These are phyloP conservation scores for Penicillium flavigenum DNA, from an alignment of 495 filamentous ascomycete species.

Conservation along the genomic window DNA sequence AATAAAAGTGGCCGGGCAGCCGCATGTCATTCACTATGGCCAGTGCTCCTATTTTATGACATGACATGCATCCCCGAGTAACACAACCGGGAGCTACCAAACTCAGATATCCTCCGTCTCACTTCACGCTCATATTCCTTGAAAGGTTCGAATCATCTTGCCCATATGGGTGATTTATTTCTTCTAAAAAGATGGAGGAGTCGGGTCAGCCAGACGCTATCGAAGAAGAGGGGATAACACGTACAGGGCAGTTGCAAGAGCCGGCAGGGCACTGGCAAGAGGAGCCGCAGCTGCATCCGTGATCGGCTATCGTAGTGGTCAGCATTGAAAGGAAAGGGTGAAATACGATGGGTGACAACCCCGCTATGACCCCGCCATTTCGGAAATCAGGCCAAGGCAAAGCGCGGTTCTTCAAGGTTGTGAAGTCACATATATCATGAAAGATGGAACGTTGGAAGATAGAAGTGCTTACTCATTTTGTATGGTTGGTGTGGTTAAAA, in stretches of 20 bases:
- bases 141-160: background rate
- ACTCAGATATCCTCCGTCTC: conserved; percentile 1
- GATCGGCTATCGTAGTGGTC: conserved; percentile 34
- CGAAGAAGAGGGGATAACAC: conserved; percentile 11
- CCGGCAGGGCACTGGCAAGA: conserved; percentile 51
- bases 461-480: conserved; percentile 29
- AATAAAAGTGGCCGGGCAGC: conserved; percentile 26
- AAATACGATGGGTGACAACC: conserved; percentile 18
- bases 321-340: conserved; percentile 16
- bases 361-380: conserved; percentile 32
- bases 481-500: conserved; percentile 4
- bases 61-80: conserved; percentile 4
- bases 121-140: background rate
- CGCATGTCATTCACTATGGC: conserved; percentile 13
- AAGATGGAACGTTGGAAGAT: background rate
- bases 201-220: conserved; percentile 15
- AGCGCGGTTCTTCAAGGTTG: background rate
- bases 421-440: background rate
- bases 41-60: background rate
- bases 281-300: conserved; percentile 47
- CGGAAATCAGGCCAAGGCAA: background rate
- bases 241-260: conserved; percentile 47
- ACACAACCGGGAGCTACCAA: background rate
- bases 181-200: conserved; percentile 12
- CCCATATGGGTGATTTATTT: conserved; percentile 29